Evolutionary conservation across 352 stramenopile species (phyloP).

Genomic region (Halophytophthora batemanensis): DNA sequence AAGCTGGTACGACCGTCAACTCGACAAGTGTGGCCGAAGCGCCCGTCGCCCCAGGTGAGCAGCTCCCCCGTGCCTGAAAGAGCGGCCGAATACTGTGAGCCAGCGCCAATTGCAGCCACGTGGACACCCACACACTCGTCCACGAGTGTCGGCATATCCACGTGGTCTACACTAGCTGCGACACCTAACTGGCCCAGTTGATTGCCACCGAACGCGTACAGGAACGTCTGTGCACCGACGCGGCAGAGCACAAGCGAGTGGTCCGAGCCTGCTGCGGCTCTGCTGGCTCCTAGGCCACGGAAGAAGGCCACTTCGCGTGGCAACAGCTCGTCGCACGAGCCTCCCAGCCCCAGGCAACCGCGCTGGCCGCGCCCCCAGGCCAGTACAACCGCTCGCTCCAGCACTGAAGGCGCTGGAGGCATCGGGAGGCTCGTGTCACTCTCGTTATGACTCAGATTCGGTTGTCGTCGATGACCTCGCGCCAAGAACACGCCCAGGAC

Average conservation of each 20-base stretch:
- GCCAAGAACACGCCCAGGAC: slow-evolving; percentile 42
- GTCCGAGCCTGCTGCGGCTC: slow-evolving; percentile 50
- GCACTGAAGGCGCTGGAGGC: slow-evolving; percentile 2
- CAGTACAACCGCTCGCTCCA: slow-evolving; percentile 41
- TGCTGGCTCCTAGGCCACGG: slow-evolving; percentile 40
- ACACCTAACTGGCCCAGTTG: slow-evolving; percentile 59
- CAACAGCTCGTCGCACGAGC: slow-evolving; percentile 14
- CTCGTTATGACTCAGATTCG: not conserved
- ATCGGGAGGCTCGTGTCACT: not conserved
- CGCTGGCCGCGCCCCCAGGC: slow-evolving; percentile 38
- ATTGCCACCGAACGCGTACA: slow-evolving; percentile 79
- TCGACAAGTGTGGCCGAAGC: slow-evolving; percentile 42
- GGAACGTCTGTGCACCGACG: slow-evolving; percentile 31
- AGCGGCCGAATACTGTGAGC: slow-evolving; percentile 48
- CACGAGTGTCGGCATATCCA: slow-evolving; percentile 59
- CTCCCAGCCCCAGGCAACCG: slow-evolving; percentile 62
- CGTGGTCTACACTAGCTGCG: slow-evolving; percentile 23
- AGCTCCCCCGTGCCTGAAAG: slow-evolving; percentile 61
- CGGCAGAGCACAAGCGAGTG: slow-evolving; percentile 66
- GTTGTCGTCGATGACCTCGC: slow-evolving; percentile 1
- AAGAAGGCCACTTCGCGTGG: slow-evolving; percentile 62
- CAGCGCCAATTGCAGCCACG: slow-evolving; percentile 48
- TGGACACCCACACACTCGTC: slow-evolving; percentile 45
- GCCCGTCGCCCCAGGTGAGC: slow-evolving; percentile 66
- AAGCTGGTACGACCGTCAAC: slow-evolving; percentile 45